A percentile compares a stretch with the other conserved stretches of the same genome.
phyloP scores from a whole-genome alignment of 1,284 basidiomycete species.

The Puccinia triticina region DNA sequence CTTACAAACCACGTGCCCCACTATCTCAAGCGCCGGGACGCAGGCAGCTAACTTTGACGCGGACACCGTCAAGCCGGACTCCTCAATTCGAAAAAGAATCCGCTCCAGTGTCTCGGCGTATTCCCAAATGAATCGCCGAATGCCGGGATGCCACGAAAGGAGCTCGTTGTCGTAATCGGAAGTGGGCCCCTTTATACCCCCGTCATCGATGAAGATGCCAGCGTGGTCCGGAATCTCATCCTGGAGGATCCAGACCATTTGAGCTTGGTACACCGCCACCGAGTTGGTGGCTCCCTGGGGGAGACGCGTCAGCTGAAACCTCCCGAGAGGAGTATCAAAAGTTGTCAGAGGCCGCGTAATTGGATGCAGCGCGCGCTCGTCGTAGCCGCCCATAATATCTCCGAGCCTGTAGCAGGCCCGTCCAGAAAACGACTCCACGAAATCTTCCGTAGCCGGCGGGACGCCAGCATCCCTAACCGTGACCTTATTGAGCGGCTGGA shows the following conservation, averaged over 20 bases:
- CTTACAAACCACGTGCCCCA: conserved; percentile 37
- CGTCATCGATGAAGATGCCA: too few species aligned
- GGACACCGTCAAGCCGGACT: conserved; percentile 29
- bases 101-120: conserved; percentile 14
- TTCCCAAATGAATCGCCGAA: conserved; percentile 29
- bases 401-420: conserved; percentile 12
- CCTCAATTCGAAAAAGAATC: conserved; percentile 38
- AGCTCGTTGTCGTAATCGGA: too few species aligned
- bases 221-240: too few species aligned
- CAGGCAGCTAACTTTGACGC: neutral
- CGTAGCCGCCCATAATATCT: too few species aligned
- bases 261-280: conserved; percentile 8
- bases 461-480: conserved; percentile 23
- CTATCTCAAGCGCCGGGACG: conserved; percentile 38
- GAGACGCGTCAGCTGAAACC: too few species aligned
- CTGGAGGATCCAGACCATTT: conserved; percentile 36
- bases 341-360: too few species aligned
- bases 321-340: too few species aligned
- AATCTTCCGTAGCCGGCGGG: neutral
- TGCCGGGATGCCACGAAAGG: neutral
- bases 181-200: too few species aligned
- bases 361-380: too few species aligned
- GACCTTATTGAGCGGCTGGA: conserved; percentile 19
- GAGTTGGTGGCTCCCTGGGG: too few species aligned
- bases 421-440: conserved; percentile 11